Percentiles rank a stretch among this genome's conserved stretches.
Evolutionary conservation across 1,139 yeast genomes (phyloP).

Genomic region (Geotrichum klebahnii): DNA sequence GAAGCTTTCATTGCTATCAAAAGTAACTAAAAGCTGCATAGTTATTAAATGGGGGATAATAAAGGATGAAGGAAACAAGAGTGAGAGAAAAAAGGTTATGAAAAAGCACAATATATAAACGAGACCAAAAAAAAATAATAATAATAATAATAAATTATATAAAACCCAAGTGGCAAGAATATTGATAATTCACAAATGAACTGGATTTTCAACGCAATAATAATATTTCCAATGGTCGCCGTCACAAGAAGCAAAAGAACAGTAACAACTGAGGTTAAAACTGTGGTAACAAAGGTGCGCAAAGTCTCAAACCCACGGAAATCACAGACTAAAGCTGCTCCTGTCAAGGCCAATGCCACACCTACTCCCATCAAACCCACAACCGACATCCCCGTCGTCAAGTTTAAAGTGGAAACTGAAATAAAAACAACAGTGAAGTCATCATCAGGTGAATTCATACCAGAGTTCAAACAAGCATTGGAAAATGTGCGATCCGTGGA

Average conservation of each 20-base stretch:
- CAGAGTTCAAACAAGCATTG: constrained; percentile 1
- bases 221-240: neutral
- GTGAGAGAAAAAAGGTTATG: neutral
- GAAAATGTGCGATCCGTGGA: neutral
- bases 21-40: constrained; percentile 32
- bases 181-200: too few species aligned
- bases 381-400: too few species aligned
- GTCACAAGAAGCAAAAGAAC: neutral
- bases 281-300: neutral
- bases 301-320: too few species aligned
- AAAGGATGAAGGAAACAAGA: constrained; percentile 25
- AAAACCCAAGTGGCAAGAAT: neutral
- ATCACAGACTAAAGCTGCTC: neutral
- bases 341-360: neutral
- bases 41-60: constrained; percentile 29
- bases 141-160: neutral
- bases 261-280: neutral
- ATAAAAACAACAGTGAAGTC: too few species aligned
- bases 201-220: neutral
- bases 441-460: constrained; percentile 2
- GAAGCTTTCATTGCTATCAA: constrained; percentile 30
- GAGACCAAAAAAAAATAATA: neutral
- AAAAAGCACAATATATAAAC: neutral
- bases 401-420: too few species aligned
- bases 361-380: neutral